Conservation (phyloP, 257 asterid species). For the Solanum neorickii region DNA sequence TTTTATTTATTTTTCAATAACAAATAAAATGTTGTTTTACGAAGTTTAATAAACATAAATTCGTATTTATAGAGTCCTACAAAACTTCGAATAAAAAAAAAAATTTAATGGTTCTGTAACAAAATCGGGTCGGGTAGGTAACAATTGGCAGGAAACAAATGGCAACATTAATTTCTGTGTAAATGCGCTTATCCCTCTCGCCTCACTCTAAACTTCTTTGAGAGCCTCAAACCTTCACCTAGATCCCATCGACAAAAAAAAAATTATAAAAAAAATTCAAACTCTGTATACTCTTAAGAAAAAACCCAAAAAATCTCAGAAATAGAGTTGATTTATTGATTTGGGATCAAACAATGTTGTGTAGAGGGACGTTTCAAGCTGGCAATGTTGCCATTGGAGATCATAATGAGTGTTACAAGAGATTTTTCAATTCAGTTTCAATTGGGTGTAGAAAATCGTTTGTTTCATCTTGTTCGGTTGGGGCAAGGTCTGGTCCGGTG, state of each 20-base stretch:
- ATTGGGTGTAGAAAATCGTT: slow-evolving; percentile 2
- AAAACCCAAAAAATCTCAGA: background rate
- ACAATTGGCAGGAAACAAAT: background rate
- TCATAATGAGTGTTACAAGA: background rate
- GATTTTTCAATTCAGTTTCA: slow-evolving; percentile 1
- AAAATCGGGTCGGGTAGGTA: background rate
- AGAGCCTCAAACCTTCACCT: background rate
- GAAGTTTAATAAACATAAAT: no score
- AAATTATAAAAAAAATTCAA: no score
- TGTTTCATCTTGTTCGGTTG: background rate
- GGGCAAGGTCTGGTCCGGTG: slow-evolving; percentile 8
- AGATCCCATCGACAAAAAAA: background rate
- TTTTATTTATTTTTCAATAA: no score
- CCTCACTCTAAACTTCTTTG: background rate
- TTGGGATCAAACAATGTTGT: slow-evolving; percentile 12
- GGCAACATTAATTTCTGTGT: background rate
- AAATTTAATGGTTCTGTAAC: background rate
- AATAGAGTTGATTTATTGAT: background rate
- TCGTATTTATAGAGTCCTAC: rapidly evolving
- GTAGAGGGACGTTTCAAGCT: slow-evolving; percentile 7
- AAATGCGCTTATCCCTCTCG: background rate
- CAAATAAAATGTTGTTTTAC: no score
- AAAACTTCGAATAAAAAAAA: background rate
- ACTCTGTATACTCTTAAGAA: background rate
- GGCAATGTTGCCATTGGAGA: background rate